Base-by-base conservation (phyloP, 495 filamentous ascomycete genomes). In the Aspergillus haitiensis region DNA sequence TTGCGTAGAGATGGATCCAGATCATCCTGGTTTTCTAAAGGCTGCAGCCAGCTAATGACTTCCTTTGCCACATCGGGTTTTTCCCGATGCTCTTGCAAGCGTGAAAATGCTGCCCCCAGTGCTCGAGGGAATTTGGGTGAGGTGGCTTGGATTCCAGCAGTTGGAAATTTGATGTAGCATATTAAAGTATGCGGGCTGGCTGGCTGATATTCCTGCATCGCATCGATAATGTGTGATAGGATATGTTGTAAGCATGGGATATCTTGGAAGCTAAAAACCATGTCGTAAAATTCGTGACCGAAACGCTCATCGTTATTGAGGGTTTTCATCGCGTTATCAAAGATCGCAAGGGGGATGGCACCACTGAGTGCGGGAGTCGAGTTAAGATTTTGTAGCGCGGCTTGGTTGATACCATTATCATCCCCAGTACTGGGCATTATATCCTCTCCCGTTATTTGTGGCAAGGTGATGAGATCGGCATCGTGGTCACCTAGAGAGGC, bases 301-400 rank as follows among this genome's bases (percentile, higher is more conserved):
- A 92, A 81, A 0, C 73, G 70, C 3, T 85, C 65, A 56, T 85
- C 84, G 36, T 70, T 81, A 75, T 67, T 83, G 55, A 89, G 87
- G 67, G 94, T 82, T 66, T 90, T 92, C 79, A 88, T 86, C 1
- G 91, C 90, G 12, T 88, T 82, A 67, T 96, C 92, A 63, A 97
- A 98, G 39, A 98, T 90, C 34, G 93, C 92, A 50, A 93, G 81
- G 4, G 95, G 92, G 62, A 98, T 95, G 5, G 92, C 93, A 7
- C 94, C 94, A 49, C 87, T 88, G 34, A 97, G 76, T 12, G 90
- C 91, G 10, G 94, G 92, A 42, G 91, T 91, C 52, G 87, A 81
- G 46, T 85, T 82, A 8, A 95, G 82, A 61, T 86, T 82, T 59
- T 87, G 70, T 40, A 88, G 70, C 1, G 83, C 79, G 18, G 70